A percentile compares a stretch with the other conserved stretches of the same genome.
phyloP scores from a whole-genome alignment of 768 basidiomycete genomes.

The Psilocybe cyanescens region DNA sequence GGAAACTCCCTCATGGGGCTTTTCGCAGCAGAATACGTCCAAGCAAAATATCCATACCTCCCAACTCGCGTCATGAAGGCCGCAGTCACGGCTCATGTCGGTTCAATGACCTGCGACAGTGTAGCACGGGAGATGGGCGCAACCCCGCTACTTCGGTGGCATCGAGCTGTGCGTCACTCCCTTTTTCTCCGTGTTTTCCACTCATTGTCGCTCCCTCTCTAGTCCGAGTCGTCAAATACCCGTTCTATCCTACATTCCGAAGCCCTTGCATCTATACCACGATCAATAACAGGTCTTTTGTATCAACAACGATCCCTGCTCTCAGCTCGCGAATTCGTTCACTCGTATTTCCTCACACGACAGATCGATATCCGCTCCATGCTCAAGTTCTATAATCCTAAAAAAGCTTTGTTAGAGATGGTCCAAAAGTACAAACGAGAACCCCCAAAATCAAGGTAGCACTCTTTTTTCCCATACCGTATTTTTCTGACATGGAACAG shows the following conservation, averaged over 20 bases:
- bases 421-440: constrained; percentile 71
- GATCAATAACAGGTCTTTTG: constrained; percentile 85
- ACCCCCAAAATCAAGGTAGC: constrained; percentile 65
- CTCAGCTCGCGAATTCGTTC: constrained; percentile 87
- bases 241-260: constrained; percentile 75
- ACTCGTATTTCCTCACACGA: constrained; percentile 87
- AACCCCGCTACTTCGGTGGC: constrained; percentile 78
- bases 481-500: constrained; percentile 51
- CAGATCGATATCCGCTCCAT: constrained; percentile 69
- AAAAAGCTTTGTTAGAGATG: constrained; percentile 74
- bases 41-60: constrained; percentile 83
- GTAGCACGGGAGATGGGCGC: constrained; percentile 90
- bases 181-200: background rate
- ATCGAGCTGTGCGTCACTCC: constrained; percentile 61
- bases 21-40: constrained; percentile 84
- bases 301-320: constrained; percentile 87
- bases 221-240: constrained; percentile 52
- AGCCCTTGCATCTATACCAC: constrained; percentile 86
- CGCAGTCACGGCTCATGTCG: constrained; percentile 91
- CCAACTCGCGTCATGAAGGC: constrained; percentile 92
- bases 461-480: constrained; percentile 35
- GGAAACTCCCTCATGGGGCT: constrained; percentile 92
- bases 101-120: constrained; percentile 78
- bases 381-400: constrained; percentile 42
- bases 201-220: constrained; percentile 3